These are phyloP conservation scores for Phytopythium chamaehyphon DNA, from an alignment of 352 stramenopile genomes.

Conservation along the genomic window DNA sequence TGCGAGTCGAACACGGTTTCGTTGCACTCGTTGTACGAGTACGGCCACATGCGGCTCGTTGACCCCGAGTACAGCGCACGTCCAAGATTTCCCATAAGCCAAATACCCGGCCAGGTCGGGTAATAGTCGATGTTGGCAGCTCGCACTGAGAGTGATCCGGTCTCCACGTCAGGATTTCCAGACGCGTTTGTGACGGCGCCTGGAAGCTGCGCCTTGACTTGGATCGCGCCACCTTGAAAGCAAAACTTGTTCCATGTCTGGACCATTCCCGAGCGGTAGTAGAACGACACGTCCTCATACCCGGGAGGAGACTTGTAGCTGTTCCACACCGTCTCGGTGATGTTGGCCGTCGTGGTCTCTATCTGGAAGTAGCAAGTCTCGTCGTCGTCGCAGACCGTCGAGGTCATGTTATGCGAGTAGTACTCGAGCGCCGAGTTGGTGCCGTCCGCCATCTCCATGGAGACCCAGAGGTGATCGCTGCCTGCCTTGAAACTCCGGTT, in stretches of 20 bases:
- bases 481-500: constrained; percentile 62
- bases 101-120: constrained; percentile 88
- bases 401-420: constrained; percentile 77
- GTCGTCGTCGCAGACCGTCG: constrained; percentile 32
- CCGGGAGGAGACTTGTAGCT: constrained; percentile 17
- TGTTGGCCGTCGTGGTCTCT: constrained; percentile 23
- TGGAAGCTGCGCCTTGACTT: constrained; percentile 81
- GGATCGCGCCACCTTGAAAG: constrained; percentile 61
- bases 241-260: constrained; percentile 75
- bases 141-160: constrained; percentile 14
- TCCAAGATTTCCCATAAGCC: constrained; percentile 91
- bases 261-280: constrained; percentile 33
- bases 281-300: constrained; percentile 21
- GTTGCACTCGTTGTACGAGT: constrained; percentile 90
- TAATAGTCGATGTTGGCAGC: constrained; percentile 24
- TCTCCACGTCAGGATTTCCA: constrained; percentile 28
- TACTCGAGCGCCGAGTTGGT: constrained; percentile 83
- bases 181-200: constrained; percentile 42
- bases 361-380: constrained; percentile 28
- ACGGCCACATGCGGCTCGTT: constrained; percentile 91
- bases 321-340: constrained; percentile 48
- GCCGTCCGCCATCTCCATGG: constrained; percentile 24
- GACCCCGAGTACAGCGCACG: constrained; percentile 85
- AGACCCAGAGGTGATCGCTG: constrained; percentile 86
- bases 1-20: constrained; percentile 19